These are phyloP conservation scores for Phytopythium cucurbitacearum DNA, from an alignment of 352 stramenopile genomes.

Conservation along the genomic window DNA sequence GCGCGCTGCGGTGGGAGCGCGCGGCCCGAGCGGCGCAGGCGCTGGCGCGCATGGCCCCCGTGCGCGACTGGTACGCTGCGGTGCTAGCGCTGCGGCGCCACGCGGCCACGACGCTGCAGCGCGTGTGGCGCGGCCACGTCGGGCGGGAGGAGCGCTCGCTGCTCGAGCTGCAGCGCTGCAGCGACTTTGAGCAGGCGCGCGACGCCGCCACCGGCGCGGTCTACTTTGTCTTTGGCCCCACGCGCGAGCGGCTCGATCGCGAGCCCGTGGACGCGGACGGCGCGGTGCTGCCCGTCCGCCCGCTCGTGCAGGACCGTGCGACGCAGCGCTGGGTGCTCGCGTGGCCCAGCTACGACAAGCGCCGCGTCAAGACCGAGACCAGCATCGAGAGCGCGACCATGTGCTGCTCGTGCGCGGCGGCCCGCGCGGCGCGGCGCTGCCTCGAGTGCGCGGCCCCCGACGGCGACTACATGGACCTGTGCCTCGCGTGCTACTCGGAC, in stretches of 20 bases:
- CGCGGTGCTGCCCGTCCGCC: constrained; percentile 47
- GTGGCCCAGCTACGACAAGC: constrained; percentile 51
- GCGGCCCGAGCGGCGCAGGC: constrained; percentile 44
- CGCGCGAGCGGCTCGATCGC: constrained; percentile 52
- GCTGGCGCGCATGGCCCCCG: constrained; percentile 51
- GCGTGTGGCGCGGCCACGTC: constrained; percentile 37
- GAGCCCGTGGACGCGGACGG: constrained; percentile 54
- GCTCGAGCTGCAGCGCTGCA: constrained; percentile 56
- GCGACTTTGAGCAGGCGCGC: constrained; percentile 63
- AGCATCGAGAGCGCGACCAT: constrained; percentile 7
- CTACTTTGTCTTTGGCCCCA: constrained; percentile 67
- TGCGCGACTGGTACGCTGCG: constrained; percentile 46
- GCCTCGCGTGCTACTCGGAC: constrained; percentile 72
- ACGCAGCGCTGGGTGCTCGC: constrained; percentile 68
- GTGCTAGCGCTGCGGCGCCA: constrained; percentile 29
- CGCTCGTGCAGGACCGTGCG: constrained; percentile 67
- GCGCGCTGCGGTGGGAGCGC: constrained; percentile 48
- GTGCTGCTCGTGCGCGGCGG: constrained; percentile 55
- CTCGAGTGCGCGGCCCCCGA: constrained; percentile 53
- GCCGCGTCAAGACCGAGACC: neutral
- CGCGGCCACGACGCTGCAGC: constrained; percentile 46
- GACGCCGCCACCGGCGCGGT: constrained; percentile 49
- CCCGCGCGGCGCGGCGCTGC: constrained; percentile 58
- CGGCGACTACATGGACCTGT: constrained; percentile 74
- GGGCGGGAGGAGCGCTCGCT: constrained; percentile 32